These are phyloP conservation scores for Suillus weaverae DNA, from an alignment of 768 basidiomycete genomes.

Conservation along the genomic window DNA sequence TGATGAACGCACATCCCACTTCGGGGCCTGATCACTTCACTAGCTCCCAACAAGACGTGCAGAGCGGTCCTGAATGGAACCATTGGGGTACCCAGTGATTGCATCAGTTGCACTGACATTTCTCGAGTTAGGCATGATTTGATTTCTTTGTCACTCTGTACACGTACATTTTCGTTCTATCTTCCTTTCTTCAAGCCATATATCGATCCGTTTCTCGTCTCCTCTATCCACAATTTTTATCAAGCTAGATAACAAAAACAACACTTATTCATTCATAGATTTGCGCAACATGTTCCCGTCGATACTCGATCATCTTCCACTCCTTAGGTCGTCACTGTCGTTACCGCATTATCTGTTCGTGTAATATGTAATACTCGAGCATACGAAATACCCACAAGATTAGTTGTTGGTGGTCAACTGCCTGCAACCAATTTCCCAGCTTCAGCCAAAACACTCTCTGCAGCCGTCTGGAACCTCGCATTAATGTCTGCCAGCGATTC, in stretches of 20 bases:
- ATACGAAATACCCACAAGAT: not conserved
- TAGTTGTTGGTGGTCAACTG: conserved; percentile 27
- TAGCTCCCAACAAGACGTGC: not conserved
- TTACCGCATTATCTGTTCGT: not conserved
- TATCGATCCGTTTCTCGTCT: conserved; percentile 7
- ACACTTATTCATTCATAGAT: not conserved
- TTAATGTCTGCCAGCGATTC: no score
- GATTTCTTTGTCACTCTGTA: conserved; percentile 1
- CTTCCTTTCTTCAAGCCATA: conserved; percentile 14
- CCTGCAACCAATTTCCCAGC: conserved; percentile 31
- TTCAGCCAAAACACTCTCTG: no score
- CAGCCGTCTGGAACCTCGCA: no score
- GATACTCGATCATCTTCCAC: not conserved
- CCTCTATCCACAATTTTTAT: conserved; percentile 14
- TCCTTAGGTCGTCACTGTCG: conserved; percentile 6
- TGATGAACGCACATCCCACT: not conserved
- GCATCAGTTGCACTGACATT: not conserved
- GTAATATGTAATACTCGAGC: not conserved
- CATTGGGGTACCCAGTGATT: conserved; percentile 2
- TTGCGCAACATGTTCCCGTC: not conserved
- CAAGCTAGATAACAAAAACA: not conserved
- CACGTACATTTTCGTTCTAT: conserved; percentile 14
- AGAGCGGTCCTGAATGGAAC: conserved; percentile 1
- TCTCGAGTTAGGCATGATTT: not conserved
- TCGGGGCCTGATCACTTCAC: not conserved